A percentile compares a stretch with the other conserved stretches of the same genome.
phyloP scores from a whole-genome alignment of 805 yeast species.

The Priceomyces haplophilus region DNA sequence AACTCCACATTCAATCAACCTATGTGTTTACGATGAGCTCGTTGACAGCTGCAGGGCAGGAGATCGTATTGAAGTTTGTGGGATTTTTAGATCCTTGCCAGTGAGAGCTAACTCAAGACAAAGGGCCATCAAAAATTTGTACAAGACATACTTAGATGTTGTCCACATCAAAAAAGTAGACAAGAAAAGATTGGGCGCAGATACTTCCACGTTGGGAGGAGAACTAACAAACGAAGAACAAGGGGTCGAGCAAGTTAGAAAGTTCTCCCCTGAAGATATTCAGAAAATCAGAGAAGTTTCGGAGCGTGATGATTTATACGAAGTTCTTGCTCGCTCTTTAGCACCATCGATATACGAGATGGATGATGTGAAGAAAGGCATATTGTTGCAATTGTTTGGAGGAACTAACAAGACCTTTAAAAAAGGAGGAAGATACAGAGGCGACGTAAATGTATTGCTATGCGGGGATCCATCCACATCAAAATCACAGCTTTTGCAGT shows the following conservation, averaged over 20 bases:
- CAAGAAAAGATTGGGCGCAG: slow-evolving; percentile 75
- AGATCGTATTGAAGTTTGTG: slow-evolving; percentile 93
- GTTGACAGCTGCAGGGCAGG: slow-evolving; percentile 96
- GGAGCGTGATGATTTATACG: slow-evolving; percentile 75
- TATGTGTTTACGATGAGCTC: slow-evolving; percentile 92
- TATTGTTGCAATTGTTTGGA: slow-evolving; percentile 87
- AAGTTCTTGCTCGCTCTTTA: slow-evolving; percentile 78
- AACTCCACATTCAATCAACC: slow-evolving; percentile 92
- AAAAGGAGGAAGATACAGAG: slow-evolving; percentile 93
- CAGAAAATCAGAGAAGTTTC: slow-evolving; percentile 59
- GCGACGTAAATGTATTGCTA: slow-evolving; percentile 84
- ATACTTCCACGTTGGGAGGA: slow-evolving; percentile 57
- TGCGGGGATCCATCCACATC: slow-evolving; percentile 99
- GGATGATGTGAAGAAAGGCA: slow-evolving; percentile 96
- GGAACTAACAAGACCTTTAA: slow-evolving; percentile 87
- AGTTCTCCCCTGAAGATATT: slow-evolving; percentile 66
- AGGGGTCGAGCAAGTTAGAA: slow-evolving; percentile 76
- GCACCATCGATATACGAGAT: slow-evolving; percentile 97
- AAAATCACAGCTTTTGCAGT: slow-evolving; percentile 89
- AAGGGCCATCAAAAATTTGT: slow-evolving; percentile 76
- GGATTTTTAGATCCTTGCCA: slow-evolving; percentile 89
- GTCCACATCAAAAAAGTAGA: slow-evolving; percentile 89
- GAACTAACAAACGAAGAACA: slow-evolving; percentile 59
- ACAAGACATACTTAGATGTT: slow-evolving; percentile 91
- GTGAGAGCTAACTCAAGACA: slow-evolving; percentile 84